These are phyloP conservation scores for Amylocarpus encephaloides DNA, from an alignment of 2,329 filamentous ascomycete species.

Conservation along the genomic window DNA sequence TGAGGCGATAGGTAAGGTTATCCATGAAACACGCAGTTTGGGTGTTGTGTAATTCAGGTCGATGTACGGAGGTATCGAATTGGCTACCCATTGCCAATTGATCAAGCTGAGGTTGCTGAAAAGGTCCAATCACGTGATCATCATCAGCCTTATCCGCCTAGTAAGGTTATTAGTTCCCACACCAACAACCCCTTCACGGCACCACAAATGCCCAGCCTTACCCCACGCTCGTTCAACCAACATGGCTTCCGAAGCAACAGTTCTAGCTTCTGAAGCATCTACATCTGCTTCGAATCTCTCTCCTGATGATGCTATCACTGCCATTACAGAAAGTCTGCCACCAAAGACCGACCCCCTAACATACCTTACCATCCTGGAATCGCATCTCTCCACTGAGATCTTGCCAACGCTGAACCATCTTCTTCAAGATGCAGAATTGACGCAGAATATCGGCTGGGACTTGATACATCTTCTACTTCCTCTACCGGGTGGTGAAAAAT, in stretches of 20 bases:
- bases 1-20: too few species aligned
- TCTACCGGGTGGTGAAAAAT: slow-evolving; percentile 60
- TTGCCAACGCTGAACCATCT: slow-evolving; percentile 63
- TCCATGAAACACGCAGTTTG: too few species aligned
- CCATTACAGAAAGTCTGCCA: slow-evolving; percentile 34
- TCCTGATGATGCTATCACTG: slow-evolving; percentile 24
- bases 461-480: slow-evolving; percentile 68
- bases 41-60: too few species aligned
- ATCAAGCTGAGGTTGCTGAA: too few species aligned
- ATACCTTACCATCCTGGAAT: slow-evolving; percentile 72
- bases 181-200: too few species aligned
- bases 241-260: background rate
- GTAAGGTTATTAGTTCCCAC: background rate
- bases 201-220: background rate
- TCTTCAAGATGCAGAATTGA: slow-evolving; percentile 61
- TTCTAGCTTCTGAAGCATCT: background rate
- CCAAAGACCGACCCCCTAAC: slow-evolving; percentile 60
- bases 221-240: background rate
- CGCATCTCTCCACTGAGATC: slow-evolving; percentile 60
- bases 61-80: too few species aligned
- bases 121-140: background rate
- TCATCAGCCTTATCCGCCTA: background rate
- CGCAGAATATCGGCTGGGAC: slow-evolving; percentile 78
- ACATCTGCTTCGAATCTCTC: background rate
- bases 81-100: too few species aligned